These are phyloP conservation scores for Chaetoscypha palmicola DNA, from an alignment of 2,329 filamentous ascomycete genomes.

Conservation along the genomic window DNA sequence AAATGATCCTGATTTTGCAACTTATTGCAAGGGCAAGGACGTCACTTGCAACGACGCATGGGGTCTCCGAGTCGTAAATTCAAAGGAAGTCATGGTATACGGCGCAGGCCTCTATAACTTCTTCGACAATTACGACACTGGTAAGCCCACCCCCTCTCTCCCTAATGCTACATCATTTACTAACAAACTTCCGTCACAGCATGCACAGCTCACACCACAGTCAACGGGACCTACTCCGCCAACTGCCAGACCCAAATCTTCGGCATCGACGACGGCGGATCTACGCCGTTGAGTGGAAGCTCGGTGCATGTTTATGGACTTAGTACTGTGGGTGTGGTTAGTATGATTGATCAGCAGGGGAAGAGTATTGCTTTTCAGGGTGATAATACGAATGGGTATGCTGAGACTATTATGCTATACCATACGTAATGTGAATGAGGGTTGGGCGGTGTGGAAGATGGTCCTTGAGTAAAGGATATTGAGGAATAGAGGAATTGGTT, in stretches of 20 bases:
- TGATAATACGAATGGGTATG: neutral
- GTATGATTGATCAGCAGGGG: conserved; percentile 1
- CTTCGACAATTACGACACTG: conserved; percentile 46
- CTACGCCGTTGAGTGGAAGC: neutral
- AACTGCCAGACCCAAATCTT: conserved; percentile 21
- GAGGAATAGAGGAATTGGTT: neutral
- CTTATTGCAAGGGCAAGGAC: conserved; percentile 32
- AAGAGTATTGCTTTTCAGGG: neutral
- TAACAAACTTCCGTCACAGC: neutral
- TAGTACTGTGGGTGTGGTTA: neutral
- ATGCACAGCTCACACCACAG: neutral
- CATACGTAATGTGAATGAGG: neutral
- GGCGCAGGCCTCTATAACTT: conserved; percentile 50
- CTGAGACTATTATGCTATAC: neutral
- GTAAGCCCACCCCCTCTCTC: conserved; percentile 3
- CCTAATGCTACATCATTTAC: neutral
- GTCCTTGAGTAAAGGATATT: neutral
- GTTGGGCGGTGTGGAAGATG: neutral
- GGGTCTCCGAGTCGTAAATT: conserved; percentile 53
- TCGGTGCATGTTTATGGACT: neutral
- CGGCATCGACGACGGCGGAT: conserved; percentile 14
- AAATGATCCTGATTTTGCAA: conserved; percentile 42
- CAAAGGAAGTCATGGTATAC: conserved; percentile 40
- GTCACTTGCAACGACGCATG: conserved; percentile 49
- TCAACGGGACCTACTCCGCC: neutral